Conservation (phyloP, 768 basidiomycete genomes). For the Pleurotus salmoneostramineus region DNA sequence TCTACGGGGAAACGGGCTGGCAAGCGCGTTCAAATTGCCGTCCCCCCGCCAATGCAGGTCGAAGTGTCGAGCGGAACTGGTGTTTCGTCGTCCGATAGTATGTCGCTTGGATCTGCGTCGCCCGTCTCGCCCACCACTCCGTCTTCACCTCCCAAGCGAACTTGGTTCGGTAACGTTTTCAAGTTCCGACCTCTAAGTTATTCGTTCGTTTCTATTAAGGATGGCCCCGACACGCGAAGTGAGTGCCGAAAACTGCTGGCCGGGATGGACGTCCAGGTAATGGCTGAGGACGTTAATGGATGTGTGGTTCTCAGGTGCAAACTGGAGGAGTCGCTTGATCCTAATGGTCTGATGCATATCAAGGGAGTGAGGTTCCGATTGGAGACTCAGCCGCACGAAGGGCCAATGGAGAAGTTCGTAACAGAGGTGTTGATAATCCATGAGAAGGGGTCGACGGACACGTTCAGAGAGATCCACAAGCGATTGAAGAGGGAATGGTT, state of each 20-base stretch:
- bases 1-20: slow-evolving; percentile 36
- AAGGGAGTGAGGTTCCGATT: slow-evolving; percentile 83
- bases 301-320: slow-evolving; percentile 73
- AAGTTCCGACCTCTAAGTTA: slow-evolving; percentile 71
- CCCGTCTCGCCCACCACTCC: slow-evolving; percentile 39
- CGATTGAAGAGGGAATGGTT: slow-evolving; percentile 70
- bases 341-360: slow-evolving; percentile 44
- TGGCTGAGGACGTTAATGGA: slow-evolving; percentile 60
- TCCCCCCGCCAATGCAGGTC: slow-evolving; percentile 24
- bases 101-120: slow-evolving; percentile 28
- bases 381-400: slow-evolving; percentile 51
- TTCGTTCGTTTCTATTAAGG: slow-evolving; percentile 53
- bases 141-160: slow-evolving; percentile 47
- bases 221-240: slow-evolving; percentile 61
- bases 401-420: slow-evolving; percentile 37
- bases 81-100: slow-evolving; percentile 37
- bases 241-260: slow-evolving; percentile 74
- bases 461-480: slow-evolving; percentile 71
- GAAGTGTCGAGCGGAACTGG: slow-evolving; percentile 17
- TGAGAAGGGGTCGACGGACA: slow-evolving; percentile 85
- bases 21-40: slow-evolving; percentile 48
- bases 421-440: slow-evolving; percentile 66
- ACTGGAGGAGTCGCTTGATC: slow-evolving; percentile 62
- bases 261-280: slow-evolving; percentile 65
- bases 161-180: slow-evolving; percentile 88